Evolutionary conservation across 139 green algal species (phyloP), one percentile per base, ranked within the genome.

Genomic region (Raphidocelis subcapitata): DNA sequence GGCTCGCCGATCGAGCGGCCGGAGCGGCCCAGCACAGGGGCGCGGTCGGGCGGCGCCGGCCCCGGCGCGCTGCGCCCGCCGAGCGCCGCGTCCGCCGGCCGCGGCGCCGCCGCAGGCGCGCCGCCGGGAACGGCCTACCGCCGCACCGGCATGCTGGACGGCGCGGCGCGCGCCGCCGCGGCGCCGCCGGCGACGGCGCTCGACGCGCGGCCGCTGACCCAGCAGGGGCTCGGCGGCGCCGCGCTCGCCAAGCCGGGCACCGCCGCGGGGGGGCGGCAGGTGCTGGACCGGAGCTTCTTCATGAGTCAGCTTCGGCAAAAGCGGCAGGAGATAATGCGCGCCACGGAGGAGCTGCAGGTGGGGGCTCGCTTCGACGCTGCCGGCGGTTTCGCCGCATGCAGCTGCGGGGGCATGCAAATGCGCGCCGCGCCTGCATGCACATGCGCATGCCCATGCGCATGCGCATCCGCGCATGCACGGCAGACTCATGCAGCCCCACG

Each of bases 271-370:
- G 86, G 86, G 1, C 65, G 89, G 2, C 83, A 89, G 71, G 82
- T 94, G 12, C 72, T 86, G 16, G 89, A 94, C 73, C 88, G 87
- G 65, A 89, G 75, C 28, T 94, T 82, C 74, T 92, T 88, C 55
- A 60, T 94, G 31, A 85, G 72, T 31, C 75, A 89, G 72, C 80
- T 94, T 36, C 76, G 86, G 0, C 80, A 90, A 51, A 92, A 92
- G 70, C 73, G 83, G 2, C 79, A 86, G 77, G 87, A 92, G 64
- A 87, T 94, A 32, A 72, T 83, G 0, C 80, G 82, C 10, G 77
- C 87, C 20, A 88, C 79, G 3, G 33, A 73, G 46, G 62, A 79
- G 5, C 86, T 92, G 83, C 72, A 81, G 84, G 86, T 88, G 47
- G 1, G 79, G 16, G 60, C 31, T 21, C 26, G 15, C 8, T n/a